Percentiles rank a stretch among this genome's conserved stretches.
These are phyloP conservation scores for Tetrapisispora arboricola DNA, from an alignment of 805 yeast genomes.

Conservation along the genomic window DNA sequence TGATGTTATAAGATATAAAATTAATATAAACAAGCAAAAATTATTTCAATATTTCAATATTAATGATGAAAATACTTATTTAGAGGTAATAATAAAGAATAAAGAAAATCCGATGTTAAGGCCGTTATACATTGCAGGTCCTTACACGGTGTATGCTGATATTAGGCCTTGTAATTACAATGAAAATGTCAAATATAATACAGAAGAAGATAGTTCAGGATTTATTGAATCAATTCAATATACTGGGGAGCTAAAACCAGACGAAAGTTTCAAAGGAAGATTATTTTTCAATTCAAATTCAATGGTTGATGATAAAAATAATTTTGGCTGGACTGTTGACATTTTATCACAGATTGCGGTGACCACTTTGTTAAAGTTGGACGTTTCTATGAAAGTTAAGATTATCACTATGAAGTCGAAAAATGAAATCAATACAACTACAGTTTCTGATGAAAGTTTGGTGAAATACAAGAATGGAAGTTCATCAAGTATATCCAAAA, in stretches of 20 bases:
- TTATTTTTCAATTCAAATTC: conserved; percentile 39
- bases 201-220: neutral
- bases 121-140: conserved; percentile 84
- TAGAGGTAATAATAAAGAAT: conserved; percentile 50
- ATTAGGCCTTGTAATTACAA: conserved; percentile 58
- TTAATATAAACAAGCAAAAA: conserved; percentile 14
- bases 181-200: conserved; percentile 33
- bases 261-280: conserved; percentile 51
- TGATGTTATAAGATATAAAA: conserved; percentile 20
- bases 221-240: conserved; percentile 33
- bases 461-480: neutral
- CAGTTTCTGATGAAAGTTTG: neutral
- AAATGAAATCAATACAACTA: neutral
- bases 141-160: conserved; percentile 77
- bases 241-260: conserved; percentile 55
- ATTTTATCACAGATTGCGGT: conserved; percentile 73
- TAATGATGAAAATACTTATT: conserved; percentile 4
- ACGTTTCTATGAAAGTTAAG: conserved; percentile 47
- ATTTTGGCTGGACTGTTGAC: conserved; percentile 70
- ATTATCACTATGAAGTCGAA: conserved; percentile 33
- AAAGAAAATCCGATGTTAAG: conserved; percentile 60
- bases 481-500: conserved; percentile 3
- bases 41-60: conserved; percentile 8
- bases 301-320: conserved; percentile 6
- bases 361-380: conserved; percentile 54